phyloP scores from a whole-genome alignment of 495 filamentous ascomycete genomes.

The Staphylotrichum tortipilum region DNA sequence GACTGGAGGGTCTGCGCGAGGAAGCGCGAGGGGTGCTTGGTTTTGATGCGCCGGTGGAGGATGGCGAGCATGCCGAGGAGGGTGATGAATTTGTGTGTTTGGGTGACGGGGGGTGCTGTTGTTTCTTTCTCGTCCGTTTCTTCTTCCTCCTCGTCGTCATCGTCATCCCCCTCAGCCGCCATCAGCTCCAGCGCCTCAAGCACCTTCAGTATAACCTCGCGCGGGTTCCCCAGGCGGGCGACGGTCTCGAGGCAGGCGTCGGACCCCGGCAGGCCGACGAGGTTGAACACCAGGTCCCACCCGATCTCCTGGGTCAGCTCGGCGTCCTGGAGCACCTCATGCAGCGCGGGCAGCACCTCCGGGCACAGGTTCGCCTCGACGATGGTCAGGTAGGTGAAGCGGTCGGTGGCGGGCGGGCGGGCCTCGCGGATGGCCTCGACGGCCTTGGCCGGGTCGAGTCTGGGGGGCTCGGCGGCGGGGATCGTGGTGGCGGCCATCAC shows the following conservation, averaged over 20 bases:
- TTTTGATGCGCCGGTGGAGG: constrained; percentile 81
- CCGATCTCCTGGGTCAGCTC: constrained; percentile 83
- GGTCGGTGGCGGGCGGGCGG: constrained; percentile 65
- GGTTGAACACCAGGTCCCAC: constrained; percentile 86
- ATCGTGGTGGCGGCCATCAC: no score
- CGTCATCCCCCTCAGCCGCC: constrained; percentile 24
- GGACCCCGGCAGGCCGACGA: constrained; percentile 68
- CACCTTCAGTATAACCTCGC: constrained; percentile 86
- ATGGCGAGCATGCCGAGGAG: constrained; percentile 73
- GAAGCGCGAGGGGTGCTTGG: constrained; percentile 86
- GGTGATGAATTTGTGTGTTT: constrained; percentile 56
- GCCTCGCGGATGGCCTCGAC: constrained; percentile 37
- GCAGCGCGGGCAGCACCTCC: constrained; percentile 66
- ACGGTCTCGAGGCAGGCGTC: constrained; percentile 64
- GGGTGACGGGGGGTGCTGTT: constrained; percentile 14
- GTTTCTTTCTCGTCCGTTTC: neutral
- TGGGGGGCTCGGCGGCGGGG: constrained; percentile 3
- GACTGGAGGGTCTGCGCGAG: constrained; percentile 81
- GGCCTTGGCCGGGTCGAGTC: constrained; percentile 20
- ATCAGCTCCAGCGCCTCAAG: constrained; percentile 58
- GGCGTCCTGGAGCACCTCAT: constrained; percentile 73
- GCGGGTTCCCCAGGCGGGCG: constrained; percentile 78
- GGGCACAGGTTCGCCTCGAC: constrained; percentile 74
- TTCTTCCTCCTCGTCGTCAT: constrained; percentile 27
- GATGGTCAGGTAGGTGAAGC: constrained; percentile 80